A percentile compares a stretch with the other conserved stretches of the same genome.
Evolutionary conservation across 169 alveolate species (phyloP).

Genomic region (Plasmodium vivax): DNA sequence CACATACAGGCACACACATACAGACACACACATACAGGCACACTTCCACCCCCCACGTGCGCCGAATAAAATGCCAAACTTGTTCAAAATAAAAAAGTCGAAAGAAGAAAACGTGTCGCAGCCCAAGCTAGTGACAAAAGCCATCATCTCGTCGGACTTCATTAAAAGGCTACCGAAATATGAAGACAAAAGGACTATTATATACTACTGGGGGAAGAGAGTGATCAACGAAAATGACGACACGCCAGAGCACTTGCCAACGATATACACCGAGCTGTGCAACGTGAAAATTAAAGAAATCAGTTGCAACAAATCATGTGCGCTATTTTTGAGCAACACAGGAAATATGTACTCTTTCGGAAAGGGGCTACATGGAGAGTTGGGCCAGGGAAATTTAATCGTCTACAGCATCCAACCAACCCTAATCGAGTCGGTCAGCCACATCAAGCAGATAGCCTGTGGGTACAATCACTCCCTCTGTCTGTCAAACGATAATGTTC

Average conservation of each 20-base stretch:
- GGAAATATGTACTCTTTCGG: constrained; percentile 81
- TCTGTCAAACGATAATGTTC: constrained; percentile 52
- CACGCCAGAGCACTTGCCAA: constrained; percentile 75
- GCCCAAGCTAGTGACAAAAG: constrained; percentile 70
- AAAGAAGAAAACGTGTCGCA: constrained; percentile 67
- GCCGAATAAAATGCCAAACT: constrained; percentile 40
- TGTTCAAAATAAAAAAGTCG: constrained; percentile 50
- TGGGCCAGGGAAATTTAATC: constrained; percentile 80
- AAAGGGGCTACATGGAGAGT: constrained; percentile 84
- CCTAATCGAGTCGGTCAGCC: constrained; percentile 57
- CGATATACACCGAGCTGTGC: constrained; percentile 80
- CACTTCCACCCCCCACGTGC: background rate
- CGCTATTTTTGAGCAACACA: constrained; percentile 78
- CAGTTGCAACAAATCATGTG: constrained; percentile 79
- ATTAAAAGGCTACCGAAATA: constrained; percentile 67
- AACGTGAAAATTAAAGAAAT: constrained; percentile 79
- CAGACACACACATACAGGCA: background rate
- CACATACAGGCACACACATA: too few species aligned
- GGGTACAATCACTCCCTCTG: constrained; percentile 81
- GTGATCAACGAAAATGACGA: constrained; percentile 72
- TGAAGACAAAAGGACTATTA: constrained; percentile 74
- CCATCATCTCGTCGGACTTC: constrained; percentile 66
- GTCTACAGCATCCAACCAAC: constrained; percentile 79
- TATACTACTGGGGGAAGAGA: constrained; percentile 74
- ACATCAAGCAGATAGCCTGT: constrained; percentile 78